Conservation (phyloP, 2,329 filamentous ascomycete species). For the Apiospora rasikravindrae region DNA sequence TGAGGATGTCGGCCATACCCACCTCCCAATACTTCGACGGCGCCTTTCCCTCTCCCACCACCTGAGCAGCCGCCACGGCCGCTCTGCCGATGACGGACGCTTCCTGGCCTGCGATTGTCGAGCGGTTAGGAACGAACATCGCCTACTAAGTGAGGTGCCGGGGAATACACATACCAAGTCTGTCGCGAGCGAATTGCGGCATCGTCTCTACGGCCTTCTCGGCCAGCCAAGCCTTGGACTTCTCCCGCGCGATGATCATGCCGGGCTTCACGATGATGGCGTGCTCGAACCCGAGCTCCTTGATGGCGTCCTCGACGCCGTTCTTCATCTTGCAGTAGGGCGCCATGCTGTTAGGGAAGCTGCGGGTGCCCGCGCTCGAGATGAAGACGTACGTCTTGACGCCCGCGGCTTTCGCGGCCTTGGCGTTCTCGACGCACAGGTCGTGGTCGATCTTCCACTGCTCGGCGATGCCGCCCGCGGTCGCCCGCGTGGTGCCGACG, state of each 20-base stretch:
- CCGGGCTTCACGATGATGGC: constrained; percentile 78
- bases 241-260: constrained; percentile 66
- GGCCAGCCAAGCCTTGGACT: constrained; percentile 3
- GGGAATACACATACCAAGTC: not conserved
- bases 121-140: not conserved
- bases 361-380: constrained; percentile 59
- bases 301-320: constrained; percentile 83
- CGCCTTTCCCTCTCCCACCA: constrained; percentile 65
- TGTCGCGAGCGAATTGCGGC: not conserved
- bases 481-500: constrained; percentile 78
- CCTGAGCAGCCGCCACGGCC: constrained; percentile 63
- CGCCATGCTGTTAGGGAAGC: constrained; percentile 46
- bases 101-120: constrained; percentile 64
- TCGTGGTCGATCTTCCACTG: constrained; percentile 91
- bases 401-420: constrained; percentile 74
- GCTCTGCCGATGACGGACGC: constrained; percentile 73
- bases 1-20: constrained; percentile 66
- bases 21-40: constrained; percentile 67
- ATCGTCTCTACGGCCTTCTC: not conserved
- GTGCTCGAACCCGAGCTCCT: constrained; percentile 75
- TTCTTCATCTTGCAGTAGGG: constrained; percentile 72
- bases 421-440: constrained; percentile 79
- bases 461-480: constrained; percentile 75
- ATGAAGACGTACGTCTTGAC: constrained; percentile 79
- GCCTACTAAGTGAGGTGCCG: not conserved